Evolutionary conservation across 257 asterid species (phyloP).

Genomic region (Solanum piurae): DNA sequence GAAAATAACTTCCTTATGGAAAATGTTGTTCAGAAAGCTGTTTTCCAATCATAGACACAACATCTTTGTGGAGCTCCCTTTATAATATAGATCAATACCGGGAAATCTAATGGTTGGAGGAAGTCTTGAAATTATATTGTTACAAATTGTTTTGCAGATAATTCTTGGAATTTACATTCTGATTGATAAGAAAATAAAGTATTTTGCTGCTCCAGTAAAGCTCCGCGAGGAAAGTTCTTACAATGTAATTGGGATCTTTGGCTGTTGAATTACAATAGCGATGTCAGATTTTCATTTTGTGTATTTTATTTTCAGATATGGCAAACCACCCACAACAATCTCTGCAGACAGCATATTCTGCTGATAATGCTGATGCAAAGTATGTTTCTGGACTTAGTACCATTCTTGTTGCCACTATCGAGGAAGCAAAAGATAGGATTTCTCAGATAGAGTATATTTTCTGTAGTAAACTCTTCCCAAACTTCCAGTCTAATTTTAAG

Average conservation of each 20-base stretch:
- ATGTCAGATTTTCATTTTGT: background rate
- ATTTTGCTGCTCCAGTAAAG: background rate
- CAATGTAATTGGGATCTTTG: background rate
- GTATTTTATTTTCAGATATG: constrained; percentile 24
- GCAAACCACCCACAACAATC: constrained; percentile 32
- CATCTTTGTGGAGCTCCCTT: background rate
- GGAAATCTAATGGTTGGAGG: background rate
- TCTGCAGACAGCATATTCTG: constrained; percentile 27
- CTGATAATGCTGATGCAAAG: constrained; percentile 41
- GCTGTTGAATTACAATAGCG: background rate
- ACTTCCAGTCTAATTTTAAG: constrained; percentile 34
- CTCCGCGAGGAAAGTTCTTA: background rate
- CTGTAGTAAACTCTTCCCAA: constrained; percentile 73
- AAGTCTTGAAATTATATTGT: background rate
- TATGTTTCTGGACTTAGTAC: constrained; percentile 71
- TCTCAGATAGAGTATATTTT: constrained; percentile 84
- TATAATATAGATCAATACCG: background rate
- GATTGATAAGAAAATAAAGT: background rate
- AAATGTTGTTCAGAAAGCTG: background rate
- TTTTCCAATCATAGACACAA: background rate
- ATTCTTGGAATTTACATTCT: background rate
- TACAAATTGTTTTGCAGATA: background rate
- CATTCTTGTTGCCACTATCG: constrained; percentile 71
- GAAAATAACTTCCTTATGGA: background rate
- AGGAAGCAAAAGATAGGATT: constrained; percentile 84